Percentiles rank a stretch among this genome's conserved stretches.
These are phyloP conservation scores for Poa annua DNA, from an alignment of 176 grass and related monocot species.

Conservation along the genomic window DNA sequence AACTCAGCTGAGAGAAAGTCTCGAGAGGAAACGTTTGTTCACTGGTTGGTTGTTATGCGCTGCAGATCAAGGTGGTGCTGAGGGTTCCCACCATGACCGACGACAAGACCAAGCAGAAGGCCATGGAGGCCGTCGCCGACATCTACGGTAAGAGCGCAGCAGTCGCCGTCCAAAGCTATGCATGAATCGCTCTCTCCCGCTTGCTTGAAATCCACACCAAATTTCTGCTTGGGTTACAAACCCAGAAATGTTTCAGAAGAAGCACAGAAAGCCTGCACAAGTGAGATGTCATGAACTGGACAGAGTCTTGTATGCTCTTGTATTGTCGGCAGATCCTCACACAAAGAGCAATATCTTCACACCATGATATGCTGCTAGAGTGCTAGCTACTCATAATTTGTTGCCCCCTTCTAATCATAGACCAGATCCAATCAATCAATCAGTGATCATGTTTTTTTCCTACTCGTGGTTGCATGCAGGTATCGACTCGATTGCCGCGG, in stretches of 20 bases:
- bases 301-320: too few species aligned
- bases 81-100: constrained; percentile 77
- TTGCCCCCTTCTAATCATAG: neutral
- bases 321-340: neutral
- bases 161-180: rapidly evolving
- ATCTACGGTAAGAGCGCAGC: constrained; percentile 59
- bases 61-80: constrained; percentile 71
- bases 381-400: neutral
- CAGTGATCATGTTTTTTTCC: neutral
- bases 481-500: constrained; percentile 74
- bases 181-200: neutral
- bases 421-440: neutral
- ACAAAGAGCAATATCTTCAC: neutral
- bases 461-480: constrained; percentile 51
- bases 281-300: too few species aligned
- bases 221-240: neutral
- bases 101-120: constrained; percentile 82
- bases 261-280: too few species aligned
- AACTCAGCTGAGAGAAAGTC: neutral
- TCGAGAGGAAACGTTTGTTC: neutral
- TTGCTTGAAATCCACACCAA: neutral
- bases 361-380: neutral
- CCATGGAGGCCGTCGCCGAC: constrained; percentile 80
- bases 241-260: too few species aligned
- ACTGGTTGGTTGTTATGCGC: neutral